Conservation (phyloP, 768 basidiomycete species). For the Epithele typhae region DNA sequence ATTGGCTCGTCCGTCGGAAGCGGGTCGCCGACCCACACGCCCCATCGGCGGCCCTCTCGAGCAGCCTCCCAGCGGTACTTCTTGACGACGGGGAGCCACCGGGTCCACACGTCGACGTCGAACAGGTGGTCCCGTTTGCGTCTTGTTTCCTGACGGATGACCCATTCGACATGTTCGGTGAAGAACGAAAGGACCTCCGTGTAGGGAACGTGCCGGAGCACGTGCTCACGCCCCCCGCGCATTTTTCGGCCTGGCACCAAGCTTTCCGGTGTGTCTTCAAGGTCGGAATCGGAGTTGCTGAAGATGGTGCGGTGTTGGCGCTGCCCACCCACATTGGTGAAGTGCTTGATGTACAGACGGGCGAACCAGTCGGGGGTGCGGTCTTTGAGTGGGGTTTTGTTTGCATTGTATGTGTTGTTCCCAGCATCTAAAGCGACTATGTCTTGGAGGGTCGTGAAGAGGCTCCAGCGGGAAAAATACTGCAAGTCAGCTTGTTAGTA, state of each 20-base stretch:
- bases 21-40: slow-evolving; percentile 1
- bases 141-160: slow-evolving; percentile 43
- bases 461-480: slow-evolving; percentile 50
- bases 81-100: slow-evolving; percentile 27
- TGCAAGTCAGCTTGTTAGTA: not conserved
- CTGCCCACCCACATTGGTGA: slow-evolving; percentile 21
- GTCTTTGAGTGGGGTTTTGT: slow-evolving; percentile 26
- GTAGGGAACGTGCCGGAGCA: slow-evolving; percentile 43
- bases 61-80: slow-evolving; percentile 2
- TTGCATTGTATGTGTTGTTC: slow-evolving; percentile 2
- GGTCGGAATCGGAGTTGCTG: slow-evolving; percentile 18
- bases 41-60: slow-evolving; percentile 2
- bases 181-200: slow-evolving; percentile 49
- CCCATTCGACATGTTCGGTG: slow-evolving; percentile 56
- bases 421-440: slow-evolving; percentile 34
- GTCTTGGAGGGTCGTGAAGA: slow-evolving; percentile 42
- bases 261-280: slow-evolving; percentile 27
- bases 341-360: slow-evolving; percentile 33
- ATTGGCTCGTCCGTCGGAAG: not conserved
- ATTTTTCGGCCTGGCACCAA: too few relatives aligned
- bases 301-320: slow-evolving; percentile 35
- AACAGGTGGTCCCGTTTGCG: slow-evolving; percentile 28
- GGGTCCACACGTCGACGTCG: slow-evolving; percentile 43
- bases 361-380: slow-evolving; percentile 51
- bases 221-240: slow-evolving; percentile 30